Conservation (phyloP, 2,329 filamentous ascomycete genomes). For the Massarina eburnea region DNA sequence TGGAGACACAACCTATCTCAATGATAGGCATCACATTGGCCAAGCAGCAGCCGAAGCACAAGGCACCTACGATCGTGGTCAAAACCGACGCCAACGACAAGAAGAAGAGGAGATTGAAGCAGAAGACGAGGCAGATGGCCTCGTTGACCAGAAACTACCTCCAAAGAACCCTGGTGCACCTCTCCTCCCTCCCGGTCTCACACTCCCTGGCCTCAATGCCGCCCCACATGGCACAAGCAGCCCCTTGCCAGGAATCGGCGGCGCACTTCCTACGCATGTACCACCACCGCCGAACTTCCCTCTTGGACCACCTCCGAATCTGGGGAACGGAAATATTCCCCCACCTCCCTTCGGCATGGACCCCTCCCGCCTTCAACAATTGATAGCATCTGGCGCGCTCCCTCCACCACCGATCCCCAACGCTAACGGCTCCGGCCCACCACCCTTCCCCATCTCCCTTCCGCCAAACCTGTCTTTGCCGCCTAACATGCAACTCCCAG, state of each 20-base stretch:
- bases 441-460: constrained; percentile 1
- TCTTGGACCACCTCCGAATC: constrained; percentile 22
- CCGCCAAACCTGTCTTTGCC: constrained; percentile 1
- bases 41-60: constrained; percentile 90
- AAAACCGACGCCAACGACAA: constrained; percentile 75
- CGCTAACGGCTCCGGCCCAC: constrained; percentile 14
- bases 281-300: constrained; percentile 34
- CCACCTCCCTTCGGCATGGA: constrained; percentile 28
- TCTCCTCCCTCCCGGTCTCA: constrained; percentile 63
- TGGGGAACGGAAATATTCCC: constrained; percentile 12
- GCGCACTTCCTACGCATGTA: constrained; percentile 36
- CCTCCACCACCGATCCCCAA: constrained; percentile 35
- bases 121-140: constrained; percentile 88
- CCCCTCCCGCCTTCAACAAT: constrained; percentile 35
- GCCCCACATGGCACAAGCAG: constrained; percentile 49
- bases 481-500: background rate
- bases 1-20: constrained; percentile 80
- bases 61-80: constrained; percentile 87
- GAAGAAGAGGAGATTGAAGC: constrained; percentile 90
- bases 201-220: constrained; percentile 34
- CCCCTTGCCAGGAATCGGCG: constrained; percentile 52
- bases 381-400: constrained; percentile 38
- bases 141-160: constrained; percentile 87
- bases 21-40: constrained; percentile 93
- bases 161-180: constrained; percentile 57